Evolutionary conservation across 2,329 filamentous ascomycete genomes (phyloP).

Genomic region (Colletotrichum eremochloae): DNA sequence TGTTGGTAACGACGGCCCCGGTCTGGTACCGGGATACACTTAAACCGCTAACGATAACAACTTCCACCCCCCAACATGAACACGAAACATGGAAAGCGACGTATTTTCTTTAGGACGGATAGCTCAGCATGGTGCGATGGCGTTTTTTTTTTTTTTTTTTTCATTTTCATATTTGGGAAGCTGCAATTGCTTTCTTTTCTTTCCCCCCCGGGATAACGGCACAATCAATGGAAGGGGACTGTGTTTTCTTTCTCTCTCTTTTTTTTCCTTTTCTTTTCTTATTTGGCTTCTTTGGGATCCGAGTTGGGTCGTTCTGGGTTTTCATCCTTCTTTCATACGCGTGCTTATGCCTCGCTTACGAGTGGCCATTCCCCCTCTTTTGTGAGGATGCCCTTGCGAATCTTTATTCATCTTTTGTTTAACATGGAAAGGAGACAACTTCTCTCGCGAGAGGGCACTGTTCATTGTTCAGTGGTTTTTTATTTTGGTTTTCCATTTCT

Average conservation of each 20-base stretch:
- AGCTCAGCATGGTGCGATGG: conserved; percentile 16
- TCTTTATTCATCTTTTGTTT: neutral
- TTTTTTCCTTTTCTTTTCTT: neutral
- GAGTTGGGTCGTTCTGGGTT: neutral
- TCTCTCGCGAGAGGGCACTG: conserved; percentile 32
- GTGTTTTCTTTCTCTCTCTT: neutral
- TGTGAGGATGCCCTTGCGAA: neutral
- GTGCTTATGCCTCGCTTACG: neutral
- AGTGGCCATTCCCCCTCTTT: neutral
- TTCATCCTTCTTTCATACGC: neutral
- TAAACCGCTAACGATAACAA: neutral
- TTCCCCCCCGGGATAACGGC: neutral
- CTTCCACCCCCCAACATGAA: neutral
- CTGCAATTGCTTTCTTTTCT: conserved; percentile 7
- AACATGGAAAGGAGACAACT: conserved; percentile 15
- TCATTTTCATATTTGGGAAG: neutral
- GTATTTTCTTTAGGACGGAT: neutral
- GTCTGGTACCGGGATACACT: conserved; percentile 3
- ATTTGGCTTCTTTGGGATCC: neutral
- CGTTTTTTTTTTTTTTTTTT: neutral
- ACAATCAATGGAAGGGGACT: conserved; percentile 15
- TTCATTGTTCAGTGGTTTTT: neutral
- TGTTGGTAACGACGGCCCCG: neutral
- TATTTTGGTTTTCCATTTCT: neutral
- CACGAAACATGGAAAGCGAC: conserved; percentile 27